Base-by-base conservation (phyloP, 306 rosid species). In the Casuarina cunninghamiana region DNA sequence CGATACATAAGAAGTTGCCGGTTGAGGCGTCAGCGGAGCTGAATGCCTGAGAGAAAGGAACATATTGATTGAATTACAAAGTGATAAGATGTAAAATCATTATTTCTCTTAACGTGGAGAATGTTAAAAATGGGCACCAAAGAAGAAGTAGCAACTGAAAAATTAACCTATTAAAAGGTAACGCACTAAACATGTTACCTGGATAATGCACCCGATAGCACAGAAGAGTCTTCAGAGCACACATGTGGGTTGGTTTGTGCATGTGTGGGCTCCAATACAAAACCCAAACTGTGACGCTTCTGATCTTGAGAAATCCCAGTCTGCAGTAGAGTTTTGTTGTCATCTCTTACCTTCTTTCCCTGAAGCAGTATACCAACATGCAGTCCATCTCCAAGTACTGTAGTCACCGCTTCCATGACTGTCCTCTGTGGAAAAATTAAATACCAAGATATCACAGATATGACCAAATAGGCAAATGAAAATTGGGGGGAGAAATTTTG, bases 261-360 rank as follows among this genome's bases (percentile, higher is more conserved):
- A 75, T 82, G 88, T 53, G 87, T 81, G 10, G 96, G 91, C 85
- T 91, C 93, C 88, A 91, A 89, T 77, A 83, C 83, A 80, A 91
- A 91, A 21, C 91, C 93, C 84, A 91, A 86, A 79, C 86, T 86
- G 75, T 83, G 84, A 26, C 74, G 83, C 79, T 86, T 89, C 61
- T 83, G 89, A 38, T 86, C 89, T 72, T 84, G 90, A 75, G 90
- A 89, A 75, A 91, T 91, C 66, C 96, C 96, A 3, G 92, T 86
- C 80, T 91, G 96, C 68, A 89, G 76, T 8, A 91, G 83, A 77
- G 91, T 91, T 84, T 91, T 89, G 78, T 48, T 81, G 76, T 91
- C 93, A 72, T 91, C 96, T 78, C 86, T 83, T 55, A 91, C 83
- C 89, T 89, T 89, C 80, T 91, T 91, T 32, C 96, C 96, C 76